Percentiles rank a stretch among this genome's conserved stretches.
Evolutionary conservation across 768 basidiomycete genomes (phyloP).

Genomic region (Flagelloscypha sp.): DNA sequence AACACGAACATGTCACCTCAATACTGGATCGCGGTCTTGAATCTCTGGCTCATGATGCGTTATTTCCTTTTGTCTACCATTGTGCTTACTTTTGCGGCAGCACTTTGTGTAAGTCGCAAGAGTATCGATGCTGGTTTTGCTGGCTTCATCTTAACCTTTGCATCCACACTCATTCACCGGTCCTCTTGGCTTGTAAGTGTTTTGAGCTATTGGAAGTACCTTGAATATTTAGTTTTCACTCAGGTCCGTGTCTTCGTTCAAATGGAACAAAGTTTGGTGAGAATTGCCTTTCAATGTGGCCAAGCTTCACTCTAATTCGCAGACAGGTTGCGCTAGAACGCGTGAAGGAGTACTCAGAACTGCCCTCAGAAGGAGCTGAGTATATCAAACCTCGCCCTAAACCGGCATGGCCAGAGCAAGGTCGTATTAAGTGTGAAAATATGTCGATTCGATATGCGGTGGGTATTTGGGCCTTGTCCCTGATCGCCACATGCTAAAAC

Average conservation of each 20-base stretch:
- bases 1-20: constrained; percentile 6
- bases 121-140: constrained; percentile 50
- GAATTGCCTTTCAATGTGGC: constrained; percentile 6
- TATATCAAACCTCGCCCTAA: constrained; percentile 54
- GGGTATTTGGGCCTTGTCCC: too few relatives aligned
- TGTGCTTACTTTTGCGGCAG: constrained; percentile 48
- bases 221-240: too few relatives aligned
- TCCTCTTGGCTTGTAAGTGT: constrained; percentile 28
- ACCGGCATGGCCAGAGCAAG: constrained; percentile 46
- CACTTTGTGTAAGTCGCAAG: constrained; percentile 38
- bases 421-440: constrained; percentile 39
- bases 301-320: constrained; percentile 4
- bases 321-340: constrained; percentile 49
- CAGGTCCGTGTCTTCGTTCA: constrained; percentile 49
- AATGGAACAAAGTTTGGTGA: constrained; percentile 60
- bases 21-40: too few relatives aligned
- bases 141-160: constrained; percentile 57
- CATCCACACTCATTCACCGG: constrained; percentile 39
- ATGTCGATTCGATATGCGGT: constrained; percentile 47
- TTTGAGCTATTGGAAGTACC: too few relatives aligned
- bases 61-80: constrained; percentile 52
- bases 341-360: constrained; percentile 57
- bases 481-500: too few relatives aligned
- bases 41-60: constrained; percentile 54
- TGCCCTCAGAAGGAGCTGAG: constrained; percentile 48